phyloP scores from a whole-genome alignment of 805 yeast species.

The Kazachstania bromeliacearum region DNA sequence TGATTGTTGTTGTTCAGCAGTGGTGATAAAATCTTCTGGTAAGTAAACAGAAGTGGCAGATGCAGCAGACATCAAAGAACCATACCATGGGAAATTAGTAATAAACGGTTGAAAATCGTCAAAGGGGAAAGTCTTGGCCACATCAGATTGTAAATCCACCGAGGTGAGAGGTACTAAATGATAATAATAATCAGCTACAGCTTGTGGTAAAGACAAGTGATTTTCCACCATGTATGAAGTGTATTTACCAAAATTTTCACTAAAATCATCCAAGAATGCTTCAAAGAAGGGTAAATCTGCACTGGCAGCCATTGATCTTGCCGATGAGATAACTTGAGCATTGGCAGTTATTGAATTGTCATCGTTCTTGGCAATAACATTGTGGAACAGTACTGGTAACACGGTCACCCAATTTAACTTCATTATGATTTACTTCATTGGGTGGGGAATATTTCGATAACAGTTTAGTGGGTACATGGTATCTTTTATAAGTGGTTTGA shows the following conservation, averaged over 20 bases:
- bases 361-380: neutral
- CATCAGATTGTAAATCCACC: slow-evolving; percentile 18
- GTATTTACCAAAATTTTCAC: slow-evolving; percentile 21
- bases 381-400: too few relatives aligned
- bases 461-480: too few relatives aligned
- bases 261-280: slow-evolving; percentile 28
- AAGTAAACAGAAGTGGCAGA: slow-evolving; percentile 16
- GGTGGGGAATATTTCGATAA: too few relatives aligned
- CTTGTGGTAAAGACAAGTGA: slow-evolving; percentile 29
- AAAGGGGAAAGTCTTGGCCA: slow-evolving; percentile 30
- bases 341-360: neutral
- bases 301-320: slow-evolving; percentile 21
- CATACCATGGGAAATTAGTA: slow-evolving; percentile 28
- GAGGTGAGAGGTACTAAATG: slow-evolving; percentile 23
- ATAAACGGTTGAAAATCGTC: slow-evolving; percentile 30
- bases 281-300: slow-evolving; percentile 27
- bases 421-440: too few relatives aligned
- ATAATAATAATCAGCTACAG: slow-evolving; percentile 28
- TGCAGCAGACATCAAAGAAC: slow-evolving; percentile 15
- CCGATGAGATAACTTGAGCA: neutral
- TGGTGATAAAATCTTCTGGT: slow-evolving; percentile 19
- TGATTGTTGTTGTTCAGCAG: too few relatives aligned
- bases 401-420: too few relatives aligned
- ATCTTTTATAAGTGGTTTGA: too few relatives aligned
- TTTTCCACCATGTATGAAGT: slow-evolving; percentile 30